These are phyloP conservation scores for Vitis labrusca DNA, from an alignment of 164 flowering plant genomes.

Conservation along the genomic window DNA sequence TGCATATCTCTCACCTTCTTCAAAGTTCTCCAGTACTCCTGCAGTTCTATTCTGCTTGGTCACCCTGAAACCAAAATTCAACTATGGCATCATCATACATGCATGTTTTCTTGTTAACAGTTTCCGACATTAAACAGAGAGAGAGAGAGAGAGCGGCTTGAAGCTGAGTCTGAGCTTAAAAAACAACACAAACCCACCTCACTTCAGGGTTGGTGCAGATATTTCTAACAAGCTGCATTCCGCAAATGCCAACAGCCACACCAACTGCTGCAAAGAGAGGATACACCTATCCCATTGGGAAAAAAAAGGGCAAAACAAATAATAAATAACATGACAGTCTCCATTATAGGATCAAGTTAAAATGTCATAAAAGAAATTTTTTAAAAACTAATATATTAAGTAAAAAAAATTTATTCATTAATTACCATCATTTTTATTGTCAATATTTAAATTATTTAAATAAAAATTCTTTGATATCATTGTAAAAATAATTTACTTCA, in stretches of 20 bases:
- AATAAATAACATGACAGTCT: too few relatives aligned
- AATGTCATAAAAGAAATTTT: too few relatives aligned
- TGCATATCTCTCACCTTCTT: constrained; percentile 33
- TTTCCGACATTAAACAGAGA: background rate
- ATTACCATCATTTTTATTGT: too few relatives aligned
- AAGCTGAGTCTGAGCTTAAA: too few relatives aligned
- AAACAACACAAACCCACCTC: constrained; percentile 14
- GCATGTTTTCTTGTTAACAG: background rate
- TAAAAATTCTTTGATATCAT: too few relatives aligned
- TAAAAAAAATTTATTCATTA: too few relatives aligned
- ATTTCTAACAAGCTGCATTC: constrained; percentile 39
- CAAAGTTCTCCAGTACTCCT: constrained; percentile 38
- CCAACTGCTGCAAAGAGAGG: constrained; percentile 43
- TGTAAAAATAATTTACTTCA: too few relatives aligned
- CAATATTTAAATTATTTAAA: too few relatives aligned
- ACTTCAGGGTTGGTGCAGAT: constrained; percentile 43
- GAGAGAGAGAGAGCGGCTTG: too few relatives aligned
- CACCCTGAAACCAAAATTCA: constrained; percentile 25
- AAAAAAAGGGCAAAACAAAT: background rate
- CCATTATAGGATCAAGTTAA: too few relatives aligned
- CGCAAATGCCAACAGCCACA: constrained; percentile 43
- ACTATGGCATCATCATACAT: background rate
- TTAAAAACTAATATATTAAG: too few relatives aligned
- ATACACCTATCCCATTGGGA: constrained; percentile 25
- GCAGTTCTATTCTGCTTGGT: constrained; percentile 38